Percentiles rank a stretch among this genome's conserved stretches.
Evolutionary conservation across 1,284 basidiomycete genomes (phyloP).

Genomic region (Mycena citricolor): DNA sequence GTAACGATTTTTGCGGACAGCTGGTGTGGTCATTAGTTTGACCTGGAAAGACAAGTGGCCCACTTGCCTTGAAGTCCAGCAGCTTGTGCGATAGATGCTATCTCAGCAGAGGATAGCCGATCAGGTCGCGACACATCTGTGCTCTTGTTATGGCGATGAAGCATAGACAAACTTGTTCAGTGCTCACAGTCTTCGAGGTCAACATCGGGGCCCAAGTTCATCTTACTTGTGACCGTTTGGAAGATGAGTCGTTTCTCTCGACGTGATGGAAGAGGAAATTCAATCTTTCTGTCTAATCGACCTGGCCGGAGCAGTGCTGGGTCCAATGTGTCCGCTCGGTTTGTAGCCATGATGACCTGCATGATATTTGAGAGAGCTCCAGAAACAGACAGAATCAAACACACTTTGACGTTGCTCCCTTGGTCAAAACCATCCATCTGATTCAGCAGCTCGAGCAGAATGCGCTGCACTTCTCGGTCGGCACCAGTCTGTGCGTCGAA

Average conservation of each 20-base stretch:
- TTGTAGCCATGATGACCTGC: conserved; percentile 98
- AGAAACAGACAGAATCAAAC: conserved; percentile 18
- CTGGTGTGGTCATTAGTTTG: conserved; percentile 39
- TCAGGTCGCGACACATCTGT: conserved; percentile 96
- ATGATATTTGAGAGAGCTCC: not conserved
- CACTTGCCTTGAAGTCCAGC: conserved; percentile 90
- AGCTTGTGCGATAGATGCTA: conserved; percentile 94
- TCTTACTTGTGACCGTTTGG: conserved; percentile 96
- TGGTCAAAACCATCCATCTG: conserved; percentile 99
- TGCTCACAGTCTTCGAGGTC: conserved; percentile 95
- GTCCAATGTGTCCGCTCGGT: conserved; percentile 94
- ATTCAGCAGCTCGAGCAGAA: conserved; percentile 95
- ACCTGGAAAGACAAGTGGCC: conserved; percentile 1
- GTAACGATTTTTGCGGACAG: conserved; percentile 97
- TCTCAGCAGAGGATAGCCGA: conserved; percentile 93
- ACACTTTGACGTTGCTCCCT: conserved; percentile 96
- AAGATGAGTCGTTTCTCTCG: conserved; percentile 97
- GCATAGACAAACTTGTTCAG: conserved; percentile 1
- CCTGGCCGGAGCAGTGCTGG: conserved; percentile 97
- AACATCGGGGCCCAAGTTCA: conserved; percentile 98
- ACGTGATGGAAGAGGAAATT: conserved; percentile 93
- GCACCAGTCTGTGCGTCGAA: conserved; percentile 99
- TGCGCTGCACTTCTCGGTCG: conserved; percentile 98
- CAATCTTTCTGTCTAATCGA: conserved; percentile 97
- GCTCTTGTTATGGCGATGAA: conserved; percentile 3